Evolutionary conservation across 192 early-diverging fungal genomes (phyloP).

Genomic region (Rhizophagus clarus): DNA sequence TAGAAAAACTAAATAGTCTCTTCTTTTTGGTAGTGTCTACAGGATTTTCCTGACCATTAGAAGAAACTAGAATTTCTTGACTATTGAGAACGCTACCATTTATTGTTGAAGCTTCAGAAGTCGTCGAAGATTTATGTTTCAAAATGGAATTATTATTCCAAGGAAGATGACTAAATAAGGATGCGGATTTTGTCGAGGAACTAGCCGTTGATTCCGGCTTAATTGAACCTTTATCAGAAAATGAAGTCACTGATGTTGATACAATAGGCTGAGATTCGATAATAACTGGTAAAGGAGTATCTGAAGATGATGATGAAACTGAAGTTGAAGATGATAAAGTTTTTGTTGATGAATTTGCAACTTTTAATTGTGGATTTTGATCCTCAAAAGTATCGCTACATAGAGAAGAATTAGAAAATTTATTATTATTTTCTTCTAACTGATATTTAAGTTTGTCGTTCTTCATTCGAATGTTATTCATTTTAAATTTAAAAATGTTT

Average conservation of each 20-base stretch:
- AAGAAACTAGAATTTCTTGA: not conserved
- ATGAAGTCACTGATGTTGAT: not conserved
- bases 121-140: not conserved
- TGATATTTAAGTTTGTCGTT: no score
- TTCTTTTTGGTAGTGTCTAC: not conserved
- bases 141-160: not conserved
- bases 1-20: not conserved
- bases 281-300: no score
- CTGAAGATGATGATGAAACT: not conserved
- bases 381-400: not conserved
- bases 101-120: not conserved
- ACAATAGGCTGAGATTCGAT: not conserved
- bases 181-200: not conserved
- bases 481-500: no score
- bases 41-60: not conserved
- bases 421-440: no score
- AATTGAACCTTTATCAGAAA: not conserved
- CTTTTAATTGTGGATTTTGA: no score
- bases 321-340: not conserved
- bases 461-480: no score
- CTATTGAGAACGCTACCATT: no score
- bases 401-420: no score
- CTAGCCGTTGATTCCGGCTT: not conserved
- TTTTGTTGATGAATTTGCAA: not conserved
- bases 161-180: not conserved